Base-by-base conservation (phyloP, 192 early-diverging fungal genomes). In the Rhizoclosmatium sp. region DNA sequence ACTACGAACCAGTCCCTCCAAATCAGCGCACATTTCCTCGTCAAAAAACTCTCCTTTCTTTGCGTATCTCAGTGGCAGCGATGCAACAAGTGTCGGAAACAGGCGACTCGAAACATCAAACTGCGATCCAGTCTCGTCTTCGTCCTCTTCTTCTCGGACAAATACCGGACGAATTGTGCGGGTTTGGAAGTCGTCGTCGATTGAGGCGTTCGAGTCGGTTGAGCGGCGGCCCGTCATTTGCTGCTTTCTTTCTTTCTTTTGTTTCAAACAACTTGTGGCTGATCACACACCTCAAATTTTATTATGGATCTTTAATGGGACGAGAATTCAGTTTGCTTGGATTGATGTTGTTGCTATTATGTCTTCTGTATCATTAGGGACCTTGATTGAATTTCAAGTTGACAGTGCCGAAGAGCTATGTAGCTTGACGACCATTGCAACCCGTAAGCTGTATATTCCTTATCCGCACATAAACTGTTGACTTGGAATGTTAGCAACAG, bases 91-190 rank as follows among this genome's bases (percentile, higher is more conserved):
- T 16, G 72, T 47, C 42, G 59, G 72, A 9, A 19, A n/a, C 44
- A n/a, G 2, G 41, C 14, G 59, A 40, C 4, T 42, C 44, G 56
- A 46, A 21, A 40, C 23, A 4, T 51, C 10, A 47, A 58, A 39
- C 41, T 7, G 47, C 5, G 7, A 21, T 5, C n/a, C 31, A 31
- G 31, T 31, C 31, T 31, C 31, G 31, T 31, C 31, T 31, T 31
- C 31, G 31, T 31, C 31, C 0, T 31, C 31, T 31, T n/a, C 19
- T 44, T 75, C 72, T 45, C 61, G 16, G 42, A 75, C 40, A 47
- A 64, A n/a, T 23, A 49, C 45, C 40, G 72, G 72, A 7, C 72
- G 58, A 44, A 75, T 75, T n/a, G 72, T 75, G 7, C 72, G n/a
- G 10, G 72, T 75, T 45, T 75, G 72, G 42, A 62, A 75, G 10